Base-by-base conservation (phyloP, 352 stramenopile genomes). In the Pythium plurisporium region DNA sequence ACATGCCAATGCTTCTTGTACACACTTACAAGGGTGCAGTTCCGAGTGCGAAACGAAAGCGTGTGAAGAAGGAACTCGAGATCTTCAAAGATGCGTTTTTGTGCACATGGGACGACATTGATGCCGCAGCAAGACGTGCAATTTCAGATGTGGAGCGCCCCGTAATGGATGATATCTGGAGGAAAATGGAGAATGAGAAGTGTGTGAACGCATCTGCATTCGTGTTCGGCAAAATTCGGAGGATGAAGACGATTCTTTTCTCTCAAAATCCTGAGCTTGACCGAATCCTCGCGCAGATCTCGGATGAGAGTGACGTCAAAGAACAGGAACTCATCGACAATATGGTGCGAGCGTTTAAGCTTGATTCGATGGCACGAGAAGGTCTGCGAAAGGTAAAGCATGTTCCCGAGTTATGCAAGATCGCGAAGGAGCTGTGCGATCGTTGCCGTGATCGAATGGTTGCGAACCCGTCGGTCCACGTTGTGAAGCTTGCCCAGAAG, bases 401-500 rank as follows among this genome's bases (percentile, higher is more conserved):
- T 5, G 71, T 72, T 43, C n/a, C 65, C 4, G 80, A 87, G 41
- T 54, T 93, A 36, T 89, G 75, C 63, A 76, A 81, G 48, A 87
- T 93, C 62, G 76, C 76, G 23, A 85, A 81, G 62, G 79, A 91
- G 47, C 58, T 93, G 9, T 91, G 80, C 64, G 73, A 89, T 62
- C 82, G 82, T 23, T 91, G 80, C 36, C 72, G 79, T 9, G 75
- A 89, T 46, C 82, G 87, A 46, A 89, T 89, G 80, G 82, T 91
- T 17, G 80, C 82, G 2, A 93, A 93, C 56, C 80, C 82, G 14
- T 93, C 82, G 15, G 80, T 93, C 19, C 80, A 91, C 57, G 80
- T 91, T 44, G 77, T 93, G 3, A 89, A 91, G 67, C 70, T 93
- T 5, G 87, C 76, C 25, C 76, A 93, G 49, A 85, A 91, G 64